Percentiles rank a stretch among this genome's conserved stretches.
Conservation (phyloP, 306 rosid genomes). For the Castanopsis chinensis region DNA sequence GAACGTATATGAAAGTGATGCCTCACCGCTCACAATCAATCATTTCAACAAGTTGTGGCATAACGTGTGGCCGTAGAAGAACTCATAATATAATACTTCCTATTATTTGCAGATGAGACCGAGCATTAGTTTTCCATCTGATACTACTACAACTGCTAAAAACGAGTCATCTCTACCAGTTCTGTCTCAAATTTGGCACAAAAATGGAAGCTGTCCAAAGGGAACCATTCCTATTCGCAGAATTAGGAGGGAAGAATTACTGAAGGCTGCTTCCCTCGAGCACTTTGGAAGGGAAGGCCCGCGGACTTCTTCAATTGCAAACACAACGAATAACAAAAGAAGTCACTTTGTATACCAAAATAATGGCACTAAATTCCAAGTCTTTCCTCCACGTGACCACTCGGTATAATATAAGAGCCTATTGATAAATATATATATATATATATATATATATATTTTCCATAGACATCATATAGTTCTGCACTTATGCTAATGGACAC, state of each 20-base stretch:
- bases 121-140: neutral
- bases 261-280: slow-evolving; percentile 35
- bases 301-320: neutral
- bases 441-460: no score
- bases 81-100: neutral
- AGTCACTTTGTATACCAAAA: neutral
- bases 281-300: slow-evolving; percentile 43
- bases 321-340: neutral
- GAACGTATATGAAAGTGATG: no score
- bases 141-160: neutral
- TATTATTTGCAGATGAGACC: slow-evolving; percentile 45
- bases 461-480: no score
- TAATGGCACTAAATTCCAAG: neutral
- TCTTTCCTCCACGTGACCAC: slow-evolving; percentile 15
- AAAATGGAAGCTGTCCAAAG: slow-evolving; percentile 60
- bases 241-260: slow-evolving; percentile 38
- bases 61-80: no score
- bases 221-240: slow-evolving; percentile 68
- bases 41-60: no score
- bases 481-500: no score
- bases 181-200: slow-evolving; percentile 53
- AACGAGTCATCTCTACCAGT: neutral
- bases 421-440: no score
- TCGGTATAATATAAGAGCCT: slow-evolving; percentile 20
- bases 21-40: no score